Evolutionary conservation across 169 alveolate genomes (phyloP), one percentile per base, ranked within the genome.

Genomic region (Cryptosporidium meleagridis): DNA sequence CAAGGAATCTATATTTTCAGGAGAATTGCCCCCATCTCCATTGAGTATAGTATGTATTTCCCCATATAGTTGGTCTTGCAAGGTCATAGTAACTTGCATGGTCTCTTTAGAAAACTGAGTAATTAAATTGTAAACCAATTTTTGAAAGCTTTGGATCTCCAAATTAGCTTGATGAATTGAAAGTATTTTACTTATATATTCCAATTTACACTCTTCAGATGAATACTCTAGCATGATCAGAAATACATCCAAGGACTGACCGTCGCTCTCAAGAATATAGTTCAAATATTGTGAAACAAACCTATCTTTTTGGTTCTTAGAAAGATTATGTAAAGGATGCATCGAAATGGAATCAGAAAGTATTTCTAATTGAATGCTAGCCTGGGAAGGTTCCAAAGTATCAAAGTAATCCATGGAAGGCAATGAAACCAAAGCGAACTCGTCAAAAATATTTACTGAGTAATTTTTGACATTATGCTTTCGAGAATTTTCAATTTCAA

Each of bases 261-360:
- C 33, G 31, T 31, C 45, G 52, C 45, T 62, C 55, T 37, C 62
- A 33, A 80, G 69, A 39, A 62, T 80, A 65, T 80, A 65, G 41
- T 39, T 65, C 12, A 80, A n/a, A 80, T 80, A 80, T 33, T 80
- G 89, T 44, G 89, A 80, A 1, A 80, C 70, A 39, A 80, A 59
- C 48, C 37, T 59, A 26, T 80, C 89, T 21, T 65, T 65, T 31
- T 14, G 53, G n/a, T 26, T 37, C 10, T 31, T n/a, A 2, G 72
- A 37, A 1, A 65, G 9, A 37, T 31, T 65, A n/a, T 33, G n/a
- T 31, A 65, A 52, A 7, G 72, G 72, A n/a, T 65, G 41, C 29
- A 31, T n/a, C 0, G 23, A 35, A 35, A 35, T 29, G 1, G 23
- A 31, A 23, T 65, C 72, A n/a, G 72, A 35, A 14, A 65, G 26